Base-by-base conservation (phyloP, 768 basidiomycete species). In the Pleurotus giganteus region DNA sequence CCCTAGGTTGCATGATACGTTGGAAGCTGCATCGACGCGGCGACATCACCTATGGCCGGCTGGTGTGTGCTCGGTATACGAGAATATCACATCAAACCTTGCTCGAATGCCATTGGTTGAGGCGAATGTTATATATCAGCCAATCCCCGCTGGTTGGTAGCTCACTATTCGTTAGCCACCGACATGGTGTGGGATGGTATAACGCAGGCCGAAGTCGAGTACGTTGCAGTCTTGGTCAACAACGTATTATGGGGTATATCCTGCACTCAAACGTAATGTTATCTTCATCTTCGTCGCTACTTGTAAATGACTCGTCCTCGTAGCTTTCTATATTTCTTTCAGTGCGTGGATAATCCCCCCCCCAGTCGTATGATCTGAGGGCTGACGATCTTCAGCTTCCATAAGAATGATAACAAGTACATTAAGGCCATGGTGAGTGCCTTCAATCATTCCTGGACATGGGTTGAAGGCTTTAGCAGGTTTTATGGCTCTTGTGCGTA, bases 161-260 rank as follows among this genome's bases (percentile, higher is more conserved):
- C 29, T 32, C 31, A 9, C 29, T 23, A 47, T 15, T 32, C 31
- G 32, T 23, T 32, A 51, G 13, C n/a, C n/a, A n/a, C n/a, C n/a
- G n/a, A n/a, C 31, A 51, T 51, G 49, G 31, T 34, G 0, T 51
- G 49, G 49, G 49, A 34, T 9, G 31, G 34, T 13, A 51, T 51
- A 15, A 24, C 21, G 24, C 17, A 51, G 24, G 49, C 49, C 13
- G 49, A 51, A 34, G 49, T 51, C 7, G 49, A 51, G 19, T 51
- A 51, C 17, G 34, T 51, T n/a, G 49, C 49, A 26, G 23, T 51
- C 34, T 26, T 51, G 34, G 49, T 51, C 19, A 51, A 51, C 23
- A 51, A 37, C 32, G 34, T 51, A 9, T 34, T 51, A n/a, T 51
- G 49, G 49, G 49, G 49, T 29, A 39, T 51, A 11, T 51, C 49